Evolutionary conservation across 2,329 filamentous ascomycete genomes (phyloP), one percentile per base, ranked within the genome.

Genomic region (Sporothrix globosa): DNA sequence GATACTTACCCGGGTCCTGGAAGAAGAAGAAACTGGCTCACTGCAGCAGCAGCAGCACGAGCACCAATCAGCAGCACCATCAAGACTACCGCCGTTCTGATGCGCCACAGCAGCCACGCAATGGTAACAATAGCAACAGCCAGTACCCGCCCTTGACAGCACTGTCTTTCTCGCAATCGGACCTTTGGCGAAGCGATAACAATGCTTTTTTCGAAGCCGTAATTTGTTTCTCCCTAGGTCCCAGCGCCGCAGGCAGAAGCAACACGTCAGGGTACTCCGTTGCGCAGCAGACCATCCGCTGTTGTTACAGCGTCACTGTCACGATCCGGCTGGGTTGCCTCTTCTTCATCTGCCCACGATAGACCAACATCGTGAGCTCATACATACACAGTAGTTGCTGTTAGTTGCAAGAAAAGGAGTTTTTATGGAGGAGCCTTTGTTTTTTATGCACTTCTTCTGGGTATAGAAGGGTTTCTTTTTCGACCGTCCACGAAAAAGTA

Each of bases 1-100:
- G 0, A 85, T 86, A 61, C 77, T 89, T 4, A 83, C 84, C n/a
- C 82, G 85, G 69, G 81, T 89, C 9, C 77, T 88, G 2, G 85
- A 88, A 71, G 86, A 89, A 72, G 85, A 87, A 70, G 82, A 79
- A 68, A 58, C 27, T 27, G 39, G 39, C 7, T 7, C 19, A 72
- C 70, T 65, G 21, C 61, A 69, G 58, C 65, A 66, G 5, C 34
- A 44, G 48, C 70, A 67, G 27, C 54, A 44, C 13, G 69, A 69
- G 48, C 73, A 63, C 5, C 34, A 34, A 9, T 9, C 34, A 34
- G 6, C 34, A 34, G 13, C 50, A 67, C 17, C 61, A 69, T 44
- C 65, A 66, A 11, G 21, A 30, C 10, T 34, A 68, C 6, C 39
- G 39, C 56, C 56, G 53, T 2, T 11, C n/a, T n/a, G 48, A 65